Evolutionary conservation across 306 rosid genomes (phyloP), one percentile per base, ranked within the genome.

Genomic region (Carpinus fangiana): DNA sequence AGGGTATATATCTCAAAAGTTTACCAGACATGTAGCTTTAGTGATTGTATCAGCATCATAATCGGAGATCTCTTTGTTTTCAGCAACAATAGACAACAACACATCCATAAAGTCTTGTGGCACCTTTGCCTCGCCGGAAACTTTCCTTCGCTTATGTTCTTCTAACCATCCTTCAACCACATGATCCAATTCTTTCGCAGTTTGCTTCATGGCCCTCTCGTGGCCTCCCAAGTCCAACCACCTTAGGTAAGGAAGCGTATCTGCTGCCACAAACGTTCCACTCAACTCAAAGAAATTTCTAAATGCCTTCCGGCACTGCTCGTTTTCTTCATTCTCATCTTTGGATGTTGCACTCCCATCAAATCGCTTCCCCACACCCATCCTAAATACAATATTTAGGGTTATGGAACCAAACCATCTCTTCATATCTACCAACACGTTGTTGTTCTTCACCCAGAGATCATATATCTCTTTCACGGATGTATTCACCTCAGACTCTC

Each of bases 61-160:
- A 2, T 78, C 78, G 0, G 76, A 73, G 3, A 78, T 50, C 5
- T 18, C 48, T 16, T 80, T 54, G 60, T 61, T 70, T 0, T 77
- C 80, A 5, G 66, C 69, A 14, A 82, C 50, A 28, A 51, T 28
- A 18, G 79, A 75, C 5, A 87, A 80, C 87, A 83, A 66, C 10
- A 84, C 82, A 70, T 79, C 90, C 82, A 87, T 87, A 79, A 87
- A 87, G 28, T 87, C 90, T 28, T 48, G 54, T 46, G 81, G 78
- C 4, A 52, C 70, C 10, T 12, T 55, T 16, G 14, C 59, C 38
- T 60, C 81, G 0, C 38, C 14, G 50, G 51, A 36, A 18, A 43
- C 73, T 72, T 76, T 78, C 38, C 65, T 80, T 55, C 69, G 77
- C 57, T 65, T 87, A 34, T 87, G 90, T 46, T 82, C 73, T 14